Evolutionary conservation across 441 rosid species (phyloP).

Genomic region (Dalechampia spathulata): DNA sequence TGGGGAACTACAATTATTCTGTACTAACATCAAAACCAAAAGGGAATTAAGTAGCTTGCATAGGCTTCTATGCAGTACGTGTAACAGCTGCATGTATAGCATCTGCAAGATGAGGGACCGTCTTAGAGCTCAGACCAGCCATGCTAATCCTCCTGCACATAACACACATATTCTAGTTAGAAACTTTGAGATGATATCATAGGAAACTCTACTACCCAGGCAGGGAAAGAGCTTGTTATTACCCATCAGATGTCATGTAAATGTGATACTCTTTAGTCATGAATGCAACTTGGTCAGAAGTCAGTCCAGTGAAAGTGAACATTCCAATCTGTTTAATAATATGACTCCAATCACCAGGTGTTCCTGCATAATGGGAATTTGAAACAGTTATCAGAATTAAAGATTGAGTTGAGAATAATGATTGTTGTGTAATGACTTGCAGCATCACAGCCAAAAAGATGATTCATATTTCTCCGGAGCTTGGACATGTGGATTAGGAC

Average conservation of each 20-base stretch:
- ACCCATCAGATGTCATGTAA: slow-evolving; percentile 97
- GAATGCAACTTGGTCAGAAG: slow-evolving; percentile 63
- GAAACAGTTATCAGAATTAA: background rate
- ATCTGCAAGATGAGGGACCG: slow-evolving; percentile 80
- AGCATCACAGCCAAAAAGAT: no score
- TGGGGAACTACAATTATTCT: slow-evolving; percentile 9
- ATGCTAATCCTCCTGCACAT: slow-evolving; percentile 87
- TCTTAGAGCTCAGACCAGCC: slow-evolving; percentile 87
- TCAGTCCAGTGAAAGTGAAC: slow-evolving; percentile 92
- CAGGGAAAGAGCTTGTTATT: slow-evolving; percentile 11
- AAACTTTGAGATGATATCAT: background rate
- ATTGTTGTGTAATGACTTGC: no score
- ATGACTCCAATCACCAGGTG: slow-evolving; percentile 99
- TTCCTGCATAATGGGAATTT: slow-evolving; percentile 36
- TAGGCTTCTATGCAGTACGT: slow-evolving; percentile 12
- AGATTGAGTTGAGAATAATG: no score
- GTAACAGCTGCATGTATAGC: slow-evolving; percentile 75
- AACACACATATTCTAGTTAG: background rate
- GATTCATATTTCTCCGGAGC: no score
- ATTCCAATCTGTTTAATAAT: slow-evolving; percentile 90
- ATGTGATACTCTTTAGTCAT: slow-evolving; percentile 86
- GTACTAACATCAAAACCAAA: background rate
- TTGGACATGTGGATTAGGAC: no score
- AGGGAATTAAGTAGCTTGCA: background rate
- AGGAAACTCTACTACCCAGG: background rate